Evolutionary conservation across 1,284 basidiomycete species (phyloP), one percentile per base, ranked within the genome.

Genomic region (Cutaneotrichosporon cyanovorans): DNA sequence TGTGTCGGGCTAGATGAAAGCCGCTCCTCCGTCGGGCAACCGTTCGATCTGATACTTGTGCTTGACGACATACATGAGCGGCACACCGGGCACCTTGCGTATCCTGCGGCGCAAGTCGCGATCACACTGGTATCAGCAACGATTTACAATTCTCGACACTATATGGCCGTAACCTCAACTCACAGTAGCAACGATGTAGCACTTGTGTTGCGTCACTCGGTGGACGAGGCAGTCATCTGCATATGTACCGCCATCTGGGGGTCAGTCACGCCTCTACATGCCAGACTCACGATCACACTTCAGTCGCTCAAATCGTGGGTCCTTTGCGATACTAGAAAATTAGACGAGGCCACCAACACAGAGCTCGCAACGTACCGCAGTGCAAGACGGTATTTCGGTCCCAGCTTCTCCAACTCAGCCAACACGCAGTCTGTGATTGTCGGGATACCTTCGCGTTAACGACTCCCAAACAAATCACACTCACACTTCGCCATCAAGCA

Each of bases 381-480:
- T 7, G 95, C 95, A 23, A 98, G 82, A 22, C 95, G 82, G 72
- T 96, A 99, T 61, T 89, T 85, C 41, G 91, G 90, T 1, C 95
- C 95, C 4, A 99, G 75, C 73, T 97, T 97, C 72, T 99, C 95
- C 61, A 99, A 74, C 69, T 99, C 95, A 4, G 91, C 92, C 75
- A 98, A 84, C 8, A 98, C 95, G 63, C 95, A 99, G 68, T 96
- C 92, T 16, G 95, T 96, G 22, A 99, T 88, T 61, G 92, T 97
- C 0, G 95, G 95, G 60, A 97, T 97, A 68, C 89, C 92, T 93
- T 65, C 20, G 12, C 12, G 21, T 45, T 28, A 50, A 34, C 40
- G 14, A 40, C 51, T 20, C 22, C 11, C 7, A 34, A 9, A 3
- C 20, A 42, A 22, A 21, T 33, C 6, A 20, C 18, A 74, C 85